These are phyloP conservation scores for Pseudopithomyces maydicus DNA, from an alignment of 2,329 filamentous ascomycete species.

Conservation along the genomic window DNA sequence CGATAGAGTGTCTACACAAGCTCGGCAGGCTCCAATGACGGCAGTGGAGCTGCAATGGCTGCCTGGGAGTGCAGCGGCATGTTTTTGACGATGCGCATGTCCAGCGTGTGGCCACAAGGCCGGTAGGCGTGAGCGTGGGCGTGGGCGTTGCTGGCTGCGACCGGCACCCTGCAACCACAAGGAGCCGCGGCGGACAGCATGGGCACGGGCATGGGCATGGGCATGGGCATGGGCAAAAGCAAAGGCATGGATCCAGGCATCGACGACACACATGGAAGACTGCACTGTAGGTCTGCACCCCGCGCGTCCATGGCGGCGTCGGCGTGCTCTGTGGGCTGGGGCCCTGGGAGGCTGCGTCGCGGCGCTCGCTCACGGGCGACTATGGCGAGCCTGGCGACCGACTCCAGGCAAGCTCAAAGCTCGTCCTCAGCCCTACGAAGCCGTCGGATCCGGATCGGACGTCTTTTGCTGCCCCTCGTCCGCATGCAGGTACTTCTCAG, in stretches of 20 bases:
- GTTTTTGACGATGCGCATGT: not conserved
- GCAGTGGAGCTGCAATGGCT: conserved; percentile 8
- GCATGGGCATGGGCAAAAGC: too few relatives aligned
- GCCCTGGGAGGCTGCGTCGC: not conserved
- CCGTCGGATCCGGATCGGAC: conserved; percentile 9
- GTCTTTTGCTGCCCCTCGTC: conserved; percentile 3
- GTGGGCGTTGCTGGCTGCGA: not conserved
- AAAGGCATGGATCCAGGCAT: too few relatives aligned
- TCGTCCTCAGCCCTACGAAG: conserved; percentile 19
- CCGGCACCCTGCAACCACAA: not conserved
- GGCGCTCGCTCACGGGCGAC: too few relatives aligned
- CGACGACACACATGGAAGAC: not conserved
- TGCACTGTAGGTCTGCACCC: not conserved
- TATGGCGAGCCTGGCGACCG: not conserved
- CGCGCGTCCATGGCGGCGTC: too few relatives aligned
- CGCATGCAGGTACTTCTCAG: conserved; percentile 34
- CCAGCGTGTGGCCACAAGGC: not conserved
- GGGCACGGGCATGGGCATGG: too few relatives aligned
- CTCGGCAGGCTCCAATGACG: conserved; percentile 8
- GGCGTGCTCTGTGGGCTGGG: too few relatives aligned
- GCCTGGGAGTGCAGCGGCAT: not conserved
- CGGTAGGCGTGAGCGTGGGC: not conserved
- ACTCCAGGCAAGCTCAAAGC: not conserved
- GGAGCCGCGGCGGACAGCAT: too few relatives aligned
- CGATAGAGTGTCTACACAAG: not conserved